Base-by-base conservation (phyloP, 1,284 basidiomycete genomes). In the Xerocomus nothofagi region DNA sequence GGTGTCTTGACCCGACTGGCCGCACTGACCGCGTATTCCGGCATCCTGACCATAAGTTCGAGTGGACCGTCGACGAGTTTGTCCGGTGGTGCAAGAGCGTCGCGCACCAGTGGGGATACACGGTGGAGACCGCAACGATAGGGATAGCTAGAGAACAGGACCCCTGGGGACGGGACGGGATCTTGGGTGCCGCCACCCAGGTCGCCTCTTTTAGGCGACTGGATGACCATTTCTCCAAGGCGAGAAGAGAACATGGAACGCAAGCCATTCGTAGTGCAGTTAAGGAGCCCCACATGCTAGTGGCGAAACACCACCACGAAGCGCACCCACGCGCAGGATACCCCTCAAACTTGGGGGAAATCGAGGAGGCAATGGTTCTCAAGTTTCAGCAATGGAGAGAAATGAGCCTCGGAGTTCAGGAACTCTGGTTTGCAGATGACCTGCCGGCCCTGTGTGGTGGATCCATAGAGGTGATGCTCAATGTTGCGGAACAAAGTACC, bases 21-120 rank as follows among this genome's bases (percentile, higher is more conserved):
- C 84, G 92, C 6, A 94, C 92, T 0, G 71, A 81, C 39, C 79
- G 91, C 3, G 65, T 83, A 21, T 88, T 89, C 69, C 74, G 95
- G 49, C 86, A 98, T 65, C 67, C 74, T 18, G 94, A 97, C 62
- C 95, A 98, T 71, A 91, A 95, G 65, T 91, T 96, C 60, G 94
- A 98, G 69, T 96, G 91, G 90, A 96, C 91, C 0, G 68, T 73
- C 0, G 79, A 81, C 3, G 94, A 97, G 65, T 97, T 95, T 66
- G 65, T 70, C 26, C 59, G 62, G 9, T 97, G 91, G 88, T 93
- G 88, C 58, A 60, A 70, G 21, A 67, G 65, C 1, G 76, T 75
- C 3, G 90, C 88, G 1, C 68, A 68, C 9, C 78, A 82, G 53
- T 94, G 88, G 86, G 91, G 88, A 6, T 94, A 92, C 56, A 71